Percentiles rank a stretch among this genome's conserved stretches.
These are phyloP conservation scores for Gentiana dahurica DNA, from an alignment of 257 asterid genomes.

Conservation along the genomic window DNA sequence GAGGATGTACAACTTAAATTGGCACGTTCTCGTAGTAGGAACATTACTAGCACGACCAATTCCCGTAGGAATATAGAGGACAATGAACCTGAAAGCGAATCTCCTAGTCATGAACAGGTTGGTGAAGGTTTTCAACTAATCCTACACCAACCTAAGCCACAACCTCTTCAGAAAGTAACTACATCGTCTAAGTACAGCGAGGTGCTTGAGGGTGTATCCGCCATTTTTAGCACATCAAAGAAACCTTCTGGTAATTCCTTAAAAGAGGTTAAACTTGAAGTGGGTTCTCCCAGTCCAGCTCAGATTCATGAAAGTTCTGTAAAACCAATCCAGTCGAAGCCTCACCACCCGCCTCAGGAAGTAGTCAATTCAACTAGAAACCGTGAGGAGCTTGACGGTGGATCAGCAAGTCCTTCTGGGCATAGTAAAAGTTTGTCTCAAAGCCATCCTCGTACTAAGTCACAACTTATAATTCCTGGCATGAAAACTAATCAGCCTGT, in stretches of 20 bases:
- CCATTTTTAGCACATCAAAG: slow-evolving; percentile 11
- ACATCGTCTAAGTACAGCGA: slow-evolving; percentile 11
- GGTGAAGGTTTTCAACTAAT: slow-evolving; percentile 10
- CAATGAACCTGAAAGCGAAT: slow-evolving; percentile 16
- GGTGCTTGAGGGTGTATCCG: slow-evolving; percentile 11
- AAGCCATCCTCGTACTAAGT: slow-evolving; percentile 18
- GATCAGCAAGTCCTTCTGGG: slow-evolving; percentile 15
- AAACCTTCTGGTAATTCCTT: slow-evolving; percentile 5
- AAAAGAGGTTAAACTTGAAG: slow-evolving; percentile 13
- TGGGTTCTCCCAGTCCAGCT: slow-evolving; percentile 20
- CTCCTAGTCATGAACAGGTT: slow-evolving; percentile 14
- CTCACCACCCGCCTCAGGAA: slow-evolving; percentile 9
- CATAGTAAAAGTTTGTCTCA: slow-evolving; percentile 12
- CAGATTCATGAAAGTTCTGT: slow-evolving; percentile 14
- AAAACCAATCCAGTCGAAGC: slow-evolving; percentile 12
- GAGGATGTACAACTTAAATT: slow-evolving; percentile 25
- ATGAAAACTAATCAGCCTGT: slow-evolving; percentile 21
- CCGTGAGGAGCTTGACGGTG: slow-evolving; percentile 9
- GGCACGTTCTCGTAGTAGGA: slow-evolving; percentile 22
- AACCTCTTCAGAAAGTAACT: slow-evolving; percentile 6
- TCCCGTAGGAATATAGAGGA: slow-evolving; percentile 8
- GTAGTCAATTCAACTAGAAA: slow-evolving; percentile 9
- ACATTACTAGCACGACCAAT: slow-evolving; percentile 12
- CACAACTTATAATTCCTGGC: slow-evolving; percentile 22
- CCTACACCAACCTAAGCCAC: slow-evolving; percentile 14